Conservation (phyloP, 306 rosid genomes). For the Albizia julibrissin region DNA sequence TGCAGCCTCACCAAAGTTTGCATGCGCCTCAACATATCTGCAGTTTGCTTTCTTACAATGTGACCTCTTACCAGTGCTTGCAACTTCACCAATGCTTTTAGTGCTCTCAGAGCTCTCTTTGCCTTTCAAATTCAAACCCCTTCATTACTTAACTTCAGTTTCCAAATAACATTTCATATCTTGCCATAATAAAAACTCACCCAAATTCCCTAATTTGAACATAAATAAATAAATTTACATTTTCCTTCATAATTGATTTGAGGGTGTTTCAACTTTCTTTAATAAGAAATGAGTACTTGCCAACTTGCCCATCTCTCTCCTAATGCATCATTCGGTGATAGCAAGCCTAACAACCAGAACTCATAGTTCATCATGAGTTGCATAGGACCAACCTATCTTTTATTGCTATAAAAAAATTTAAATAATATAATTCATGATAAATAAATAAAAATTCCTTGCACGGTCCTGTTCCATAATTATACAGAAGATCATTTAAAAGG, state of each 20-base stretch:
- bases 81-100: constrained; percentile 88
- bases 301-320: constrained; percentile 33
- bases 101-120: constrained; percentile 91
- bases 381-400: background rate
- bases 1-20: constrained; percentile 89
- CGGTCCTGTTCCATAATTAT: background rate
- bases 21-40: constrained; percentile 91
- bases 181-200: background rate
- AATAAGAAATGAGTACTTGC: constrained; percentile 35
- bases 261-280: background rate
- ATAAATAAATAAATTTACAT: background rate
- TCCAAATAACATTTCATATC: background rate
- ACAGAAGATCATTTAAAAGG: background rate
- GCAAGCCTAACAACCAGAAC: constrained; percentile 37
- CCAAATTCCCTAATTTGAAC: background rate
- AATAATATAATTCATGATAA: background rate
- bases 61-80: constrained; percentile 96
- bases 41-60: constrained; percentile 88
- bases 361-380: background rate
- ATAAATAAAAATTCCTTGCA: background rate
- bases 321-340: constrained; percentile 25
- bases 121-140: constrained; percentile 55
- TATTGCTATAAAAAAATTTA: background rate
- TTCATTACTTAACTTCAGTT: background rate
- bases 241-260: background rate